phyloP scores from a whole-genome alignment of 257 asterid genomes.

The Ilex asprella region DNA sequence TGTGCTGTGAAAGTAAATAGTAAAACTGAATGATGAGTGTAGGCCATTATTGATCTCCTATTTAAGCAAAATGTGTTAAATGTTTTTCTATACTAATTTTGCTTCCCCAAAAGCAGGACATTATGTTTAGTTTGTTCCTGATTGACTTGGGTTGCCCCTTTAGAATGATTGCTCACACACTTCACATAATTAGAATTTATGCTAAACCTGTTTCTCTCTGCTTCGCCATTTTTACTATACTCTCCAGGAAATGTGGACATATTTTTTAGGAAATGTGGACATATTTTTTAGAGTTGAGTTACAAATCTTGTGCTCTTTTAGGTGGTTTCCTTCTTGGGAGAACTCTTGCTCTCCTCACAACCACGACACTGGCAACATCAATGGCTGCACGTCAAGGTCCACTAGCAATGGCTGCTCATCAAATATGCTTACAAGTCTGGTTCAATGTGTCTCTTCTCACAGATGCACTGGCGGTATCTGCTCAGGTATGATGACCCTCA shows the following conservation, averaged over 20 bases:
- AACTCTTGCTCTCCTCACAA: slow-evolving; percentile 81
- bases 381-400: slow-evolving; percentile 99
- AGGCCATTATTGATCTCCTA: too few relatives aligned
- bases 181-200: neutral
- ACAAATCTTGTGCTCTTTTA: slow-evolving; percentile 15
- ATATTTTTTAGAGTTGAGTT: neutral
- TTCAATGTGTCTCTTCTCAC: slow-evolving; percentile 90
- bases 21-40: too few relatives aligned
- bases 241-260: neutral
- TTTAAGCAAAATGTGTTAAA: too few relatives aligned
- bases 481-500: slow-evolving; percentile 48
- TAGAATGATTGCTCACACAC: neutral
- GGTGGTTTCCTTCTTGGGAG: slow-evolving; percentile 95
- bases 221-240: neutral
- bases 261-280: neutral
- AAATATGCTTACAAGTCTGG: slow-evolving; percentile 92
- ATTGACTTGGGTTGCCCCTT: neutral
- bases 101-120: too few relatives aligned
- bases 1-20: too few relatives aligned
- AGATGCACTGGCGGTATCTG: slow-evolving; percentile 85
- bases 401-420: slow-evolving; percentile 93
- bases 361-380: slow-evolving; percentile 80
- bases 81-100: too few relatives aligned
- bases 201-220: neutral
- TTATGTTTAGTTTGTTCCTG: neutral